Base-by-base conservation (phyloP, 768 basidiomycete genomes). In the Suillus weaverae region DNA sequence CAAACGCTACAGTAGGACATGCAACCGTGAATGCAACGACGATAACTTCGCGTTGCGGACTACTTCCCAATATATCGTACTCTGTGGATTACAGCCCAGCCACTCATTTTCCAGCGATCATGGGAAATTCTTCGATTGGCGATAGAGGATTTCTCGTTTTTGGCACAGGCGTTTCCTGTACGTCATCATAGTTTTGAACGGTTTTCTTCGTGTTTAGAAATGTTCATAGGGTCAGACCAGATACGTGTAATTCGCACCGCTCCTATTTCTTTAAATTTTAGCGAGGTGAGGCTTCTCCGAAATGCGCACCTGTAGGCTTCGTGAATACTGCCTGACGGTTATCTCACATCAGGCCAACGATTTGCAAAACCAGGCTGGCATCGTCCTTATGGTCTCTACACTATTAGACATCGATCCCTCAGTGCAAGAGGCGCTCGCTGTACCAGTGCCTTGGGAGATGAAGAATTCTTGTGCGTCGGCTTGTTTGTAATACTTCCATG, bases 21-120 rank as follows among this genome's bases (percentile, higher is more conserved):
- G 66, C 57, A 9, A 64, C 51, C 16, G 66, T 64, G 11, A 64
- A 48, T 26, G 62, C 66, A 30, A 60, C 41, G 0, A 64, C 41
- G 2, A 57, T 66, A 22, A 39, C 10, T 0, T 48, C 44, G 11
- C 26, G 22, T 2, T 66, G 65, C 6, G 39, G n/a, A 30, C n/a
- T 60, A 5, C 22, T 66, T 11, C 62, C 62, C 3, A 66, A 62
- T n/a, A 26, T 56, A 10, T 50, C 41, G 8, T 48, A 62, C 20
- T 39, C 35, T 36, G 0, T 6, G 59, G 10, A 55, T n/a, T n/a
- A n/a, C n/a, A n/a, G n/a, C n/a, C n/a, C n/a, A n/a, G n/a, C n/a
- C n/a, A n/a, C n/a, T n/a, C n/a, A n/a, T n/a, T n/a, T n/a, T n/a
- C n/a, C n/a, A n/a, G n/a, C n/a, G n/a, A n/a, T n/a, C n/a, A n/a